Evolutionary conservation across 1,139 yeast genomes (phyloP), one percentile per base, ranked within the genome.

Genomic region (Protomyces pachydermus): DNA sequence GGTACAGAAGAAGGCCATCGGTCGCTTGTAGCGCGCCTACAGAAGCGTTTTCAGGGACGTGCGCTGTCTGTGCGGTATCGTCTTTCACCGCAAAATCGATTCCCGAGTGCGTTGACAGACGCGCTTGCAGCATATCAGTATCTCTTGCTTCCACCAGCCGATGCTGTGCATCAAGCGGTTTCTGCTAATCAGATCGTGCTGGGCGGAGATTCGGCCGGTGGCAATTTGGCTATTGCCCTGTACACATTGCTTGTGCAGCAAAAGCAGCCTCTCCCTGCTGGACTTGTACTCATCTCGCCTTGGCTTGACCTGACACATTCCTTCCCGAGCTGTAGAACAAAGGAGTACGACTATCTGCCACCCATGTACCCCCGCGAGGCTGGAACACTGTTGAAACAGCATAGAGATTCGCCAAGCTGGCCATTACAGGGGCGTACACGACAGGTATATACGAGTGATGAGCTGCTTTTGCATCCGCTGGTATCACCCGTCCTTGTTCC

Each of bases 161-260:
- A 48, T 6, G 55, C 62, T 4, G 45, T 48, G 50, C 64, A 60
- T 46, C 54, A 61, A 32, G 50, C 64, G 5, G 50, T 60, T n/a
- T 18, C 28, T 1, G 56, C 65, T 9, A 32, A 37, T 10, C 39
- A 54, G 51, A 57, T 65, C 28, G 60, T 61, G 8, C 35, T 65
- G 32, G 67, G 64, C 6, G 67, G 67, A 8, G 64, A 56, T 14
- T 65, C 67, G 9, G 67, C 67, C 20, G 68, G 68, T 20, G 67
- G 61, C 53, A 50, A 66, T 28, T 16, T 65, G 67, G 73, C 69
- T 71, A 74, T 66, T 56, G 77, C 77, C 23, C 77, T 75, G 67
- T 45, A 52, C 58, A 20, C 52, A n/a, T 34, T 48, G n/a, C n/a
- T 60, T n/a, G 8, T 54, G 37, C 61, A 55, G 37, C 38, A 42